Conservation (phyloP, 2,329 filamentous ascomycete species). For the Chrysoporthe cubensis region DNA sequence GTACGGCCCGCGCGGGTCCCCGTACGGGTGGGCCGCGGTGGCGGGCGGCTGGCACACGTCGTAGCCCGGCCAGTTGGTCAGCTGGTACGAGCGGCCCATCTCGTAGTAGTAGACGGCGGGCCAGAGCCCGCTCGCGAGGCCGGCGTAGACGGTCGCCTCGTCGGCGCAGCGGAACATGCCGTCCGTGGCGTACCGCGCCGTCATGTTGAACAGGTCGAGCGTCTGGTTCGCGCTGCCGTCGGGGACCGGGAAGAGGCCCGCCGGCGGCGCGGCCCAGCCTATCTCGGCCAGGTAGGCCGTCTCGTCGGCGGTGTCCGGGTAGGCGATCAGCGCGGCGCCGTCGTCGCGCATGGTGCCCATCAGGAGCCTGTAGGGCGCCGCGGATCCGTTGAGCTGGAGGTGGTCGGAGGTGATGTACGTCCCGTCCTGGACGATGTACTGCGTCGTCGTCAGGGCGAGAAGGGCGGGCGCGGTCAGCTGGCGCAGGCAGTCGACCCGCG, state of each 20-base stretch:
- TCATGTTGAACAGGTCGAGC: slow-evolving; percentile 59
- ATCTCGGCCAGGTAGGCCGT: slow-evolving; percentile 39
- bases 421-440: slow-evolving; percentile 63
- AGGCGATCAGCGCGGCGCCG: slow-evolving; percentile 57
- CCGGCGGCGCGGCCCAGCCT: slow-evolving; percentile 38
- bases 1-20: slow-evolving; percentile 50
- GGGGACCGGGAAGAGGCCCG: slow-evolving; percentile 54
- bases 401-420: slow-evolving; percentile 54
- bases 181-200: slow-evolving; percentile 59
- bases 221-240: slow-evolving; percentile 49
- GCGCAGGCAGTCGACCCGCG: slow-evolving; percentile 58
- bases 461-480: slow-evolving; percentile 48
- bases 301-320: slow-evolving; percentile 43
- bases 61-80: slow-evolving; percentile 56
- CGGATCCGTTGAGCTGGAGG: slow-evolving; percentile 49
- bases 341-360: slow-evolving; percentile 60
- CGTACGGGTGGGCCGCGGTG: slow-evolving; percentile 39
- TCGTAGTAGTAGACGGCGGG: slow-evolving; percentile 61
- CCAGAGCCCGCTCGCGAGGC: slow-evolving; percentile 49
- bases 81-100: slow-evolving; percentile 59
- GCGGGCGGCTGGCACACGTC: slow-evolving; percentile 51
- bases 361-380: slow-evolving; percentile 56
- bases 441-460: slow-evolving; percentile 46
- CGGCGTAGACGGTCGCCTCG: slow-evolving; percentile 60
- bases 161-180: slow-evolving; percentile 63